These are phyloP conservation scores for Cerioporus squamosus DNA, from an alignment of 1,284 basidiomycete genomes.

Conservation along the genomic window DNA sequence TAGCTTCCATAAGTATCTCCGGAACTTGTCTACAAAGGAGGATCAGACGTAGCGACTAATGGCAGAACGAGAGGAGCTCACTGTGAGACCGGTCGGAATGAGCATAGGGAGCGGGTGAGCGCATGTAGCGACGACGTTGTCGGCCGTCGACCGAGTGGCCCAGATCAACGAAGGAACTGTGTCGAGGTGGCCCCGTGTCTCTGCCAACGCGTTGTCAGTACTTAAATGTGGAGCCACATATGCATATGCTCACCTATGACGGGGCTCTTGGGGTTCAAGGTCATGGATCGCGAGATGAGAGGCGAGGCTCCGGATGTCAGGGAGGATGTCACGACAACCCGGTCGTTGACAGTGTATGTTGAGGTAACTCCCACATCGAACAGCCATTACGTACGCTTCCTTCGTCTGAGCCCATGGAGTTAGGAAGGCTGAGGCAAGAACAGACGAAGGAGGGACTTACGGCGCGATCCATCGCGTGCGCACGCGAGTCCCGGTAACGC, in stretches of 20 bases:
- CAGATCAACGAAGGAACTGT: constrained; percentile 20
- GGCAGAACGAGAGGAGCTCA: constrained; percentile 4
- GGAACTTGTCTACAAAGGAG: constrained; percentile 14
- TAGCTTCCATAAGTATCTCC: constrained; percentile 16
- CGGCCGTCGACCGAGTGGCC: constrained; percentile 17
- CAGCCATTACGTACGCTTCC: constrained; percentile 46
- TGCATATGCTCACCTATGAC: not conserved
- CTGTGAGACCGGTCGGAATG: constrained; percentile 1
- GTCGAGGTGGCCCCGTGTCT: constrained; percentile 1
- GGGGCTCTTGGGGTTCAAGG: constrained; percentile 37
- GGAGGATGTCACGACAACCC: constrained; percentile 54
- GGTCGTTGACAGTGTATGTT: constrained; percentile 51
- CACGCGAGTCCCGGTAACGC: constrained; percentile 35
- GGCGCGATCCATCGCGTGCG: constrained; percentile 42
- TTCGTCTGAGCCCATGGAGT: constrained; percentile 36
- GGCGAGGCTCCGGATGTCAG: constrained; percentile 50
- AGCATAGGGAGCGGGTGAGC: constrained; percentile 17
- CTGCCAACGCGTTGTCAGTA: not conserved
- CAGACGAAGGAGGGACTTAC: constrained; percentile 33
- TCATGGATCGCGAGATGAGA: constrained; percentile 67
- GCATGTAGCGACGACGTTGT: constrained; percentile 8
- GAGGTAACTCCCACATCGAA: constrained; percentile 31
- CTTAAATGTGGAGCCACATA: not conserved
- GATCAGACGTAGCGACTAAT: not conserved
- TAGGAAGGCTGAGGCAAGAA: not conserved